Evolutionary conservation across 306 rosid genomes (phyloP), one percentile per base, ranked within the genome.

Genomic region (Trifolium subterraneum): DNA sequence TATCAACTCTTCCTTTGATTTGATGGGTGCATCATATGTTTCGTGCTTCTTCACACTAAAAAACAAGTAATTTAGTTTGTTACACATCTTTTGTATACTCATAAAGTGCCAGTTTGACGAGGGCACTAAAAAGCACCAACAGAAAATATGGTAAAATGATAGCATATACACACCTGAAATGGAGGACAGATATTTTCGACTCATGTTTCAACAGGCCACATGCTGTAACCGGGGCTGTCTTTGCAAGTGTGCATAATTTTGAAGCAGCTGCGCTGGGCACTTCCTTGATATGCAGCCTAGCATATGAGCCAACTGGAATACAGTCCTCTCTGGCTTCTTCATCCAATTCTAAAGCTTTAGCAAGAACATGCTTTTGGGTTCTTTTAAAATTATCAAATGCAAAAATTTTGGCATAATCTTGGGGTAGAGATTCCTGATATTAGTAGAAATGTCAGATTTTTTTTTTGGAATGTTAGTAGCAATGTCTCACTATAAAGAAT

Each of bases 141-240:
- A 50, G 9, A 42, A 36, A 52, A 76, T 64, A 61, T 54, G 16
- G 54, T 68, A 23, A 77, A 72, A 78, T 18, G 20, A 19, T 39
- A 71, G 64, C 75, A 71, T 15, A 68, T 47, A 68, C 60, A 15
- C 81, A 92, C 99, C 98, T 86, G 85, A 94, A 94, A 87, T 94
- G 98, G 62, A 92, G 96, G 64, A 94, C 92, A 68, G 99, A 94
- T 86, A 94, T 76, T 89, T 94, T 92, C 65, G 98, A 94, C 81
- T 94, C 99, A 9, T 94, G 97, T 85, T 85, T 90, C 85, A 94
- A 72, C 71, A 94, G 95, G 81, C 99, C 99, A 81, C 98, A 90
- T 44, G 88, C 87, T 75, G 83, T 81, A 38, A 94, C 75, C 1
- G 98, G 99, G 77, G 55, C 76, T 59, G 78, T 60, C 65, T 72